phyloP scores from a whole-genome alignment of 805 yeast genomes.

The Wickerhamomyces queroliae region DNA sequence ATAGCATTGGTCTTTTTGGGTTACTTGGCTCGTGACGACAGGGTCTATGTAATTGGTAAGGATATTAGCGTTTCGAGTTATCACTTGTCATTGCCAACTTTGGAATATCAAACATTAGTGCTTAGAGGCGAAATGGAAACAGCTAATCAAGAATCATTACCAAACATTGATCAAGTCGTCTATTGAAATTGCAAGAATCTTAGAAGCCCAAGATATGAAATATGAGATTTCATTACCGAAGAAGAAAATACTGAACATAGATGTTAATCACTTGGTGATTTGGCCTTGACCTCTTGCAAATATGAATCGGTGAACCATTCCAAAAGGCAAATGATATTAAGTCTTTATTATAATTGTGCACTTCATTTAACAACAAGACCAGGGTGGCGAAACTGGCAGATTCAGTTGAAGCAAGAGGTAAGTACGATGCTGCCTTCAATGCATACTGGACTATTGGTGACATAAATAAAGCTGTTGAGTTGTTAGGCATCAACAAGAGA shows the following conservation, averaged over 20 bases:
- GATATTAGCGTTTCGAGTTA: constrained; percentile 79
- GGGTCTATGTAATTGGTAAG: constrained; percentile 86
- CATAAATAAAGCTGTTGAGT: constrained; percentile 50
- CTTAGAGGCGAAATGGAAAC: constrained; percentile 91
- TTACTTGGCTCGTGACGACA: constrained; percentile 85
- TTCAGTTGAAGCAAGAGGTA: constrained; percentile 63
- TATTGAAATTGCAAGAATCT: constrained; percentile 80
- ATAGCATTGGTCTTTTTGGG: constrained; percentile 93
- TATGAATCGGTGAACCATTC: constrained; percentile 71
- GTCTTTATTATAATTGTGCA: constrained; percentile 73
- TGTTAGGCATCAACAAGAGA: constrained; percentile 65
- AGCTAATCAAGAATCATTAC: constrained; percentile 54
- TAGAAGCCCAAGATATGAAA: constrained; percentile 86
- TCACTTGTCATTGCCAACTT: constrained; percentile 74
- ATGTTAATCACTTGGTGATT: constrained; percentile 92
- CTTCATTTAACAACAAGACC: constrained; percentile 67
- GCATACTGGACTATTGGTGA: constrained; percentile 87
- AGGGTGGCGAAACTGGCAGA: constrained; percentile 61
- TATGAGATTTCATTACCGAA: constrained; percentile 75
- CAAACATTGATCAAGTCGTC: constrained; percentile 60
- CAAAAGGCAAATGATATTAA: constrained; percentile 75
- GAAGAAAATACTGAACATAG: constrained; percentile 54
- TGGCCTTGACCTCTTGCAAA: constrained; percentile 74
- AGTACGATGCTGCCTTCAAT: constrained; percentile 86
- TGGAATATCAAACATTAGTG: constrained; percentile 94